phyloP scores from a whole-genome alignment of 495 filamentous ascomycete species.

The Hypomontagnella submonticulosa region DNA sequence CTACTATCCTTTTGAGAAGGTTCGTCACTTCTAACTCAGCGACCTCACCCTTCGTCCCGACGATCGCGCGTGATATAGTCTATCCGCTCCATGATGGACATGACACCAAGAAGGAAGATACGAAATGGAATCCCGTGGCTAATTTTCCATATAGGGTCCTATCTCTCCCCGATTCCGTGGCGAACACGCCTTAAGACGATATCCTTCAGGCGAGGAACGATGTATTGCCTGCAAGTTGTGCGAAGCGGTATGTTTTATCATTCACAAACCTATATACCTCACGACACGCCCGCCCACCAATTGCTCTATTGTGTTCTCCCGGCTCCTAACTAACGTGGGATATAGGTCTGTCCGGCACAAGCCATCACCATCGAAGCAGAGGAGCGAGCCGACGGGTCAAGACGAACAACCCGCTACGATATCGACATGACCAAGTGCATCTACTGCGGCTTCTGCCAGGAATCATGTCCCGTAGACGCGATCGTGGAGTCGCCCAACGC shows the following conservation, averaged over 20 bases:
- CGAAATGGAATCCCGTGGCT: not conserved
- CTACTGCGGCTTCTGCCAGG: slow-evolving; percentile 99
- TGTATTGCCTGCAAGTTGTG: slow-evolving; percentile 99
- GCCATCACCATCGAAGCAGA: slow-evolving; percentile 99
- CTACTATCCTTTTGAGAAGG: slow-evolving; percentile 98
- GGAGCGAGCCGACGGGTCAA: slow-evolving; percentile 93
- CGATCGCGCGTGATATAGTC: slow-evolving; percentile 29
- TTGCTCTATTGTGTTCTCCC: not conserved
- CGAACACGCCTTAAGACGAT: slow-evolving; percentile 93
- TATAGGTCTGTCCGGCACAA: slow-evolving; percentile 87
- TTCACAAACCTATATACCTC: not conserved
- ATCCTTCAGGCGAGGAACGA: slow-evolving; percentile 96
- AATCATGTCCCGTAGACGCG: slow-evolving; percentile 97
- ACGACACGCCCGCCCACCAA: not conserved
- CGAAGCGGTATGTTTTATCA: slow-evolving; percentile 72
- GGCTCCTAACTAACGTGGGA: slow-evolving; percentile 13
- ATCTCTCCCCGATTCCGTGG: slow-evolving; percentile 98
- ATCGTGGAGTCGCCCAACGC: slow-evolving; percentile 98
- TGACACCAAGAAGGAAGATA: not conserved
- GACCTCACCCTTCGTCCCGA: not conserved
- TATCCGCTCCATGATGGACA: not conserved
- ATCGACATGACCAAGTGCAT: slow-evolving; percentile 99
- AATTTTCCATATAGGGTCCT: slow-evolving; percentile 69
- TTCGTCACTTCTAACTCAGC: slow-evolving; percentile 42
- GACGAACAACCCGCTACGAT: slow-evolving; percentile 96